A percentile compares a stretch with the other conserved stretches of the same genome.
Evolutionary conservation across 2,329 filamentous ascomycete species (phyloP).

Genomic region (Apiospora hydei): DNA sequence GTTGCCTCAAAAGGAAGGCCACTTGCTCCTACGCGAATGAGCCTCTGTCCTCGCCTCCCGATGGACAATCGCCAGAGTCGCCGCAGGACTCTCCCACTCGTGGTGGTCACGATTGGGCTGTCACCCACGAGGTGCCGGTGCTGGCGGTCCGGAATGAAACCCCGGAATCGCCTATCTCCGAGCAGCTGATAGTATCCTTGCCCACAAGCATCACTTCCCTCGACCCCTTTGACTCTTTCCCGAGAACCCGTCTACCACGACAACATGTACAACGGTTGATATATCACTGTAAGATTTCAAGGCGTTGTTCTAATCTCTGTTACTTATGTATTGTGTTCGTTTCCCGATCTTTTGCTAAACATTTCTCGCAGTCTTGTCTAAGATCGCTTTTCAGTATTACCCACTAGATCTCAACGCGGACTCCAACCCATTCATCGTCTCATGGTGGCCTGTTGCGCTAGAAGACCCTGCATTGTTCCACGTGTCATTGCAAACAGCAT

Average conservation of each 20-base stretch:
- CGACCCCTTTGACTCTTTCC: constrained; percentile 66
- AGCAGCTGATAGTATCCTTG: constrained; percentile 24
- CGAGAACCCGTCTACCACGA: constrained; percentile 58
- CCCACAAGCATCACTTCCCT: constrained; percentile 37
- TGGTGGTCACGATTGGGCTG: neutral
- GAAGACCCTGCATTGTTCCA: constrained; percentile 64
- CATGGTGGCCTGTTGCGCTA: constrained; percentile 66
- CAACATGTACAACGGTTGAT: constrained; percentile 62
- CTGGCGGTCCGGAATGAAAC: constrained; percentile 19
- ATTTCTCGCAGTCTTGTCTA: constrained; percentile 55
- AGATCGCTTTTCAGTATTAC: constrained; percentile 67
- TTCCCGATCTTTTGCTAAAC: neutral
- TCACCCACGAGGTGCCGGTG: neutral
- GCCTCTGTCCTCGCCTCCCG: constrained; percentile 47
- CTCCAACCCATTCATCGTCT: constrained; percentile 65
- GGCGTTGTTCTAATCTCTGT: neutral
- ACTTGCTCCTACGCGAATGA: constrained; percentile 62
- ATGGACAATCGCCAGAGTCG: neutral
- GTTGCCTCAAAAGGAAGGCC: constrained; percentile 57
- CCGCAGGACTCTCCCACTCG: neutral
- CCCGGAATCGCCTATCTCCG: constrained; percentile 24
- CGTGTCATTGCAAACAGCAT: constrained; percentile 66
- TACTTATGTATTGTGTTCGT: neutral
- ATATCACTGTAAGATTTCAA: constrained; percentile 55
- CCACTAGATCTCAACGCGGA: constrained; percentile 59